Base-by-base conservation (phyloP, 2,329 filamentous ascomycete species). In the Aspergillus tubingensis region DNA sequence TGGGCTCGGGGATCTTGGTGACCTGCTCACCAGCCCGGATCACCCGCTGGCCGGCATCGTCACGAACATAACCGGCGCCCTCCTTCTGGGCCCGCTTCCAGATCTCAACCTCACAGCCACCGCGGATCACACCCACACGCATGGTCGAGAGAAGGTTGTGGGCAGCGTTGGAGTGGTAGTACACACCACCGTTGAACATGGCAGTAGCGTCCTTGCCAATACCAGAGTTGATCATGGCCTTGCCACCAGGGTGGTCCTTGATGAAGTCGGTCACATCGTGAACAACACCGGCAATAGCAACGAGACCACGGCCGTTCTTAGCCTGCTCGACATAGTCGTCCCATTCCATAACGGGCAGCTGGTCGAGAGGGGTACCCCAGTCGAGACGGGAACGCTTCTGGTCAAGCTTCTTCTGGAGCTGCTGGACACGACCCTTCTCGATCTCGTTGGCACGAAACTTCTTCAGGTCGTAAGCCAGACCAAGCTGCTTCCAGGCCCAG, bases 381-480 rank as follows among this genome's bases (percentile, higher is more conserved):
- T 96, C 90, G 62, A 96, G 88, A 64, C 82, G 86, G 67, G 89
- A 78, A 72, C 91, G 91, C 85, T 91, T 91, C 81, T 92, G 90
- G 78, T 95, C 91, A 62, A 96, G 87, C 85, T 95, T 95, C 90
- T 95, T 95, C 84, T 95, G 91, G 65, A 88, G 80, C 81, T 95
- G 91, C 82, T 96, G 91, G 32, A 95, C 84, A 73, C 91, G 90
- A 67, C 91, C 91, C 85, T 95, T 95, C 79, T 96, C 91, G 66
- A 96, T 96, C 77, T 96, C 92, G 78, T 96, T 96, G 79, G 86
- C 81, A 70, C 91, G 90, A 87, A 96, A 96, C 79, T 93, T 86
- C 86, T 96, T 96, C 60, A 96, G 85, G 77, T 95, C 90, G 73
- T 89, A 92, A 72, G 91, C 91, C 57, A 96, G 86, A 61, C 91